These are phyloP conservation scores for Cercospora sp. DNA, from an alignment of 2,329 filamentous ascomycete species.

Conservation along the genomic window DNA sequence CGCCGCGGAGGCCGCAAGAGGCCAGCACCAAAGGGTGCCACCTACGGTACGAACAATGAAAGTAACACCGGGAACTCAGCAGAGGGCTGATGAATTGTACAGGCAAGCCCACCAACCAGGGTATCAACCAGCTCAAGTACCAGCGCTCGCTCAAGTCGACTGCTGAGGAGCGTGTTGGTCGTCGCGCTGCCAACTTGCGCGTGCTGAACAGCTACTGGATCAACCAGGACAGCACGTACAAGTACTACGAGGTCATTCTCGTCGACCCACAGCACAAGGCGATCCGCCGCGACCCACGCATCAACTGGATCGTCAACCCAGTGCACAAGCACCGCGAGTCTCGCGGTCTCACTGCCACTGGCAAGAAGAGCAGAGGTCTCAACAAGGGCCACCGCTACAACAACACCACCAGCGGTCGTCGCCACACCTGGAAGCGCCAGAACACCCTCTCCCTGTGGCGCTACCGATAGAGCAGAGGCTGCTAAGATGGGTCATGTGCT, in stretches of 20 bases:
- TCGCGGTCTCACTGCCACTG: constrained; percentile 94
- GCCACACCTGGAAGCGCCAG: constrained; percentile 99
- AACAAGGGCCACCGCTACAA: constrained; percentile 99
- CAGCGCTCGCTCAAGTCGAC: constrained; percentile 97
- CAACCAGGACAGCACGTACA: constrained; percentile 99
- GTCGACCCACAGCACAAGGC: constrained; percentile 99
- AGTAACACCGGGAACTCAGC: neutral
- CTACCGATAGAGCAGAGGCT: constrained; percentile 70
- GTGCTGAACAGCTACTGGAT: constrained; percentile 99
- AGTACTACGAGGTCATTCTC: constrained; percentile 99
- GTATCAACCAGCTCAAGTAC: constrained; percentile 99
- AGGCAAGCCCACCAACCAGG: constrained; percentile 99
- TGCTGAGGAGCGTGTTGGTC: constrained; percentile 99
- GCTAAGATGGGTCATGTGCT: constrained; percentile 16
- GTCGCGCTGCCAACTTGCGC: constrained; percentile 97
- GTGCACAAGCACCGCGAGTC: constrained; percentile 99
- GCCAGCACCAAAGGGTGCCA: constrained; percentile 95
- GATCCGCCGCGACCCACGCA: constrained; percentile 96
- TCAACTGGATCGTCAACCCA: constrained; percentile 99
- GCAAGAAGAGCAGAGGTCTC: constrained; percentile 99
- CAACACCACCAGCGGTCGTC: constrained; percentile 94
- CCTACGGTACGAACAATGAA: constrained; percentile 72
- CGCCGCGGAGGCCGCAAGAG: constrained; percentile 98
- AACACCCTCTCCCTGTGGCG: constrained; percentile 99
- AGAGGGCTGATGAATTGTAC: constrained; percentile 37